phyloP scores from a whole-genome alignment of 306 rosid genomes.

The Acacia melanoxylon region DNA sequence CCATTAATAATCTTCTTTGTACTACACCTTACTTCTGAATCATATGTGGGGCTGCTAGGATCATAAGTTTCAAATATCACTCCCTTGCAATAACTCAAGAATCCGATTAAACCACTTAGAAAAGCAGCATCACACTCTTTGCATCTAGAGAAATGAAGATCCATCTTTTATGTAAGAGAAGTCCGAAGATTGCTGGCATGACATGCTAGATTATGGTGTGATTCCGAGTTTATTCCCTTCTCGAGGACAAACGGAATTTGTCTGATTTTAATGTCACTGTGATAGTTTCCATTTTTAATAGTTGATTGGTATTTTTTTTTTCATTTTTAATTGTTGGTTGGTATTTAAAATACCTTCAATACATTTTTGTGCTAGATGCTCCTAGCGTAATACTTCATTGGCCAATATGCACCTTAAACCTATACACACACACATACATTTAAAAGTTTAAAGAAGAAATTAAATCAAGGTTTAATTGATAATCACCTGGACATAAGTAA shows the following conservation, averaged over 20 bases:
- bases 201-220: no score
- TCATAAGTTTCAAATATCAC: slow-evolving; percentile 56
- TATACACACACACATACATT: neutral
- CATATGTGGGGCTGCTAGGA: neutral
- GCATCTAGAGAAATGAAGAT: slow-evolving; percentile 20
- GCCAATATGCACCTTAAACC: no score
- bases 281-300: no score
- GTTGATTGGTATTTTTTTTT: no score
- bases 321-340: no score
- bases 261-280: no score
- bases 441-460: neutral
- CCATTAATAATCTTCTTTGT: slow-evolving; percentile 18
- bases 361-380: no score
- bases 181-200: no score
- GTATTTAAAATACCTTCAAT: no score
- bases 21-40: slow-evolving; percentile 18
- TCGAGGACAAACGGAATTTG: no score
- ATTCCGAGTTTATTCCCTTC: no score
- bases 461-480: neutral
- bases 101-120: slow-evolving; percentile 49
- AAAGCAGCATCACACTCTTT: slow-evolving; percentile 33
- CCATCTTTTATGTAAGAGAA: neutral
- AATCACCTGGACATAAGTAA: slow-evolving; percentile 38
- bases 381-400: no score
- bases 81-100: slow-evolving; percentile 61